Evolutionary conservation across 345 rosid genomes (phyloP).

Genomic region (Populus euphratica): DNA sequence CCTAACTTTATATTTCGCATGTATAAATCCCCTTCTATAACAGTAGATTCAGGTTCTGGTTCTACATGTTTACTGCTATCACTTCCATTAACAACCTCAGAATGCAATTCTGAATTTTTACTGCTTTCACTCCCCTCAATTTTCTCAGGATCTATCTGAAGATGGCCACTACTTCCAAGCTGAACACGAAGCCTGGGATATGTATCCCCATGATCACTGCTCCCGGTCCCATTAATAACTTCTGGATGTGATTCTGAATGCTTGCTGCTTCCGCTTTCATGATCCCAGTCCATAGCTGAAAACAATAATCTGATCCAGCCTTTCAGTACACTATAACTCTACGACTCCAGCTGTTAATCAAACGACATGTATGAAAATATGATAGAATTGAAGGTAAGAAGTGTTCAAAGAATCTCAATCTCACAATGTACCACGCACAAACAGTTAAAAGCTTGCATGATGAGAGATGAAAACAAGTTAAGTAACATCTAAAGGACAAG

Average conservation of each 20-base stretch:
- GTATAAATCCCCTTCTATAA: constrained; percentile 2
- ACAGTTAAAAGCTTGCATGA: background rate
- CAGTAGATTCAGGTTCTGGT: constrained; percentile 4
- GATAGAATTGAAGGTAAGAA: background rate
- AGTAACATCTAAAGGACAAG: background rate
- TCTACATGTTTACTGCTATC: constrained; percentile 17
- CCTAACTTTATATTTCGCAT: constrained; percentile 10
- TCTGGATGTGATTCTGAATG: constrained; percentile 12
- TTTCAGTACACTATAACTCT: background rate
- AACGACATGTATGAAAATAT: background rate
- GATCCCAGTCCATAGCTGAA: constrained; percentile 41
- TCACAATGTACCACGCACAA: background rate
- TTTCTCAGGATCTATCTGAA: constrained; percentile 14
- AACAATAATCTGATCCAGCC: background rate
- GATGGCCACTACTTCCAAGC: constrained; percentile 4
- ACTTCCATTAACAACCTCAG: constrained; percentile 18
- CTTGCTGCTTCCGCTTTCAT: constrained; percentile 20
- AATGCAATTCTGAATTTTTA: constrained; percentile 14
- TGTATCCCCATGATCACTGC: background rate
- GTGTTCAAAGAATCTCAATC: background rate
- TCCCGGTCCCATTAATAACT: constrained; percentile 3
- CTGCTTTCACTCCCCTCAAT: constrained; percentile 12
- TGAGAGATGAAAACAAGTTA: background rate
- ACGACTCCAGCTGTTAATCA: background rate
- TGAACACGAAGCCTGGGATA: constrained; percentile 14